Base-by-base conservation (phyloP, 352 stramenopile species). In the Globisporangium megalacanthum region DNA sequence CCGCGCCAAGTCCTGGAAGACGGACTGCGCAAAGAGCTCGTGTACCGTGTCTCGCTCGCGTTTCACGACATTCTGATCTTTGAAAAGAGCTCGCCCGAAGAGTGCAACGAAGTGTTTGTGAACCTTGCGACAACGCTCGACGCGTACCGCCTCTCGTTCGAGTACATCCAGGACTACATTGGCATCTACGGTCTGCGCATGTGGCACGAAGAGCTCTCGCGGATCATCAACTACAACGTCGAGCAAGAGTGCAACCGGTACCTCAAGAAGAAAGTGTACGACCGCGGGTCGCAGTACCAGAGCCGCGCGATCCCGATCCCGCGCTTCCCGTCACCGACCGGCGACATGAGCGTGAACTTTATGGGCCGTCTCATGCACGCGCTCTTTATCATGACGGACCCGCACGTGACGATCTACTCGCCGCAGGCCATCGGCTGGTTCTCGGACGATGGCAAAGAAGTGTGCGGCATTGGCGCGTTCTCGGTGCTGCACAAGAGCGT, bases 131-230 rank as follows among this genome's bases (percentile, higher is more conserved):
- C 77, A 17, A 94, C 80, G 25, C 55, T 98, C 56, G 89, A 98
- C 65, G 88, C 86, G 2, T 97, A 97, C 54, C 75, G 89, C 14
- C 66, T 88, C 15, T 96, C 89, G 35, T 94, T 98, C 55, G 88
- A 97, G 73, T 98, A 97, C 65, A 94, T 98, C 35, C 93, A 98
- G 64, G 95, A 98, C 70, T 98, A 98, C 75, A 91, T 97, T 60
- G 90, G 82, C 33, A 96, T 98, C 56, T 91, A 97, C 60, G 93
- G 95, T 25, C 72, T 98, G 37, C 91, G 94, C 35, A 97, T 98
- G 76, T 98, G 92, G 94, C 90, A 98, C 62, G 86, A 98, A 66
- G 95, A 98, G 66, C 68, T 98, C 17, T 89, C 79, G 25, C 88
- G 95, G 17, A 96, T 98, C 59, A 96, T 98, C 58, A 96, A 95